A percentile compares a stretch with the other conserved stretches of the same genome.
These are phyloP conservation scores for Sugiyamaella grinbergsii DNA, from an alignment of 1,139 yeast genomes.

Conservation along the genomic window DNA sequence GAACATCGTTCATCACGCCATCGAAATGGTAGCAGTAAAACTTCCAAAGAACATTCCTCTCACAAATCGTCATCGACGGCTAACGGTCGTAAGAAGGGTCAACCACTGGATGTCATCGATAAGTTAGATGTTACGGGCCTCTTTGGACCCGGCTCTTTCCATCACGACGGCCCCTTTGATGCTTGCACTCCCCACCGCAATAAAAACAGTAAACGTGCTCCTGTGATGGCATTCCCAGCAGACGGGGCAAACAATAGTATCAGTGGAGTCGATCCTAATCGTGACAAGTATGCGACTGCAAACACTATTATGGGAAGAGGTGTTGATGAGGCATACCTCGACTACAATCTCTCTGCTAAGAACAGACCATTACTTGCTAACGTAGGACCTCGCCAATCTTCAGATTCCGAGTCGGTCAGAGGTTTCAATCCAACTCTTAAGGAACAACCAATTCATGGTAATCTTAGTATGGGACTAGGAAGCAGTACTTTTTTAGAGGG, in stretches of 20 bases:
- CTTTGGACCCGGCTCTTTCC: constrained; percentile 92
- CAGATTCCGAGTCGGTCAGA: constrained; percentile 9
- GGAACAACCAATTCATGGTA: constrained; percentile 79
- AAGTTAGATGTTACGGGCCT: constrained; percentile 93
- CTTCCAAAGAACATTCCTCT: constrained; percentile 13
- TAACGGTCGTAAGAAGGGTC: constrained; percentile 42
- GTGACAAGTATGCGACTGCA: constrained; percentile 44
- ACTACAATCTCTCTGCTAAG: constrained; percentile 26
- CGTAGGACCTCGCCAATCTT: constrained; percentile 5
- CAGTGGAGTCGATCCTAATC: constrained; percentile 55
- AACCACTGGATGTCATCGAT: constrained; percentile 81
- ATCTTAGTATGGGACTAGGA: constrained; percentile 83
- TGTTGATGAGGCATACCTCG: constrained; percentile 40
- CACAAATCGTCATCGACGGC: constrained; percentile 16
- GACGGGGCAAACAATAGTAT: constrained; percentile 93
- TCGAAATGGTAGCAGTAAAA: constrained; percentile 27
- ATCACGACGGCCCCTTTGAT: constrained; percentile 98
- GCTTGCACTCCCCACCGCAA: constrained; percentile 98
- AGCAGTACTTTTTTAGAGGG: constrained; percentile 92
- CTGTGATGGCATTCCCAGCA: constrained; percentile 91
- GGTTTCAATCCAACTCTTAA: constrained; percentile 56
- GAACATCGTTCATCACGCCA: constrained; percentile 14
- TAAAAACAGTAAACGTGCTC: constrained; percentile 72
- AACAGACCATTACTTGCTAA: constrained; percentile 6
- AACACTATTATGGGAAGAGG: constrained; percentile 42